phyloP scores from a whole-genome alignment of 1,139 yeast species.

The Debaryomyces subglobosus region DNA sequence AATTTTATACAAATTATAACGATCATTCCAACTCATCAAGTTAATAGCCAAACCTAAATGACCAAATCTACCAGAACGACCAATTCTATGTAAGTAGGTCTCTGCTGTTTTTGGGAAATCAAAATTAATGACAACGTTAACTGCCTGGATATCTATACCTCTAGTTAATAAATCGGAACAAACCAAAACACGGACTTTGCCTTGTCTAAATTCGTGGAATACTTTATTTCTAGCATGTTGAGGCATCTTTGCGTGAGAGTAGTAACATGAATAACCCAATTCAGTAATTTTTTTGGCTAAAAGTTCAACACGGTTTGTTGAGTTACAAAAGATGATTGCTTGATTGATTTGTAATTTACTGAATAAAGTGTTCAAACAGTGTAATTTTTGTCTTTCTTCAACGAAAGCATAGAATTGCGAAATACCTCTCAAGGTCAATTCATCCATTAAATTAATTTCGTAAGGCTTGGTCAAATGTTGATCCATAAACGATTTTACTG shows the following conservation, averaged over 20 bases:
- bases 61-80: slow-evolving; percentile 99
- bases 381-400: slow-evolving; percentile 93
- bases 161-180: slow-evolving; percentile 96
- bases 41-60: slow-evolving; percentile 97
- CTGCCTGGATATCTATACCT: slow-evolving; percentile 99
- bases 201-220: slow-evolving; percentile 98
- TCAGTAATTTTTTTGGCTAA: slow-evolving; percentile 96
- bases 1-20: slow-evolving; percentile 89
- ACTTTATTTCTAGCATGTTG: slow-evolving; percentile 97
- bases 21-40: slow-evolving; percentile 94
- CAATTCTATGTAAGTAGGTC: slow-evolving; percentile 96
- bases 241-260: slow-evolving; percentile 97
- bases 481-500: slow-evolving; percentile 92
- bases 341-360: slow-evolving; percentile 94
- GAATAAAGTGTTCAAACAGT: slow-evolving; percentile 92
- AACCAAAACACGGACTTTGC: slow-evolving; percentile 94
- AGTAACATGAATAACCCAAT: slow-evolving; percentile 94
- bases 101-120: slow-evolving; percentile 99
- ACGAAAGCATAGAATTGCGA: slow-evolving; percentile 97
- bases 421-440: slow-evolving; percentile 91
- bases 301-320: slow-evolving; percentile 93
- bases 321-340: slow-evolving; percentile 94
- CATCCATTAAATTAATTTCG: slow-evolving; percentile 97
- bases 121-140: slow-evolving; percentile 94
- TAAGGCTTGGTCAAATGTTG: slow-evolving; percentile 88